Conservation (phyloP, 805 yeast genomes). For the Cyberlindnera xishuangbannaensis region DNA sequence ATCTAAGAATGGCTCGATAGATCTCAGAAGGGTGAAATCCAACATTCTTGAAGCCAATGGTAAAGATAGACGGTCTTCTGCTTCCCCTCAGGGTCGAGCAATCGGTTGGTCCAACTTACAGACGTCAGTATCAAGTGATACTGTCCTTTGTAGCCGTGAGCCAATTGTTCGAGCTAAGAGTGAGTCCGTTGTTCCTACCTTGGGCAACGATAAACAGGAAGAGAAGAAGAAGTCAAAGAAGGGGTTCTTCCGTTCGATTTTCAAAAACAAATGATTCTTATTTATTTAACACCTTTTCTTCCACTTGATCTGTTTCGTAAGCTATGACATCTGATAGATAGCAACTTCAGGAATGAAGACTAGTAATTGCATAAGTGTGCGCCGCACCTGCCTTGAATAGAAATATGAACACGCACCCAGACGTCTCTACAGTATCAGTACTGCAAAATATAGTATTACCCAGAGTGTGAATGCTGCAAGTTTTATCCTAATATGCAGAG, state of each 20-base stretch:
- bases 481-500: no score
- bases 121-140: not conserved
- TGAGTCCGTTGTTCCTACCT: not conserved
- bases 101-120: not conserved
- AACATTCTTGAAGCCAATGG: not conserved
- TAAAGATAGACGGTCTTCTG: not conserved
- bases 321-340: no score
- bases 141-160: not conserved
- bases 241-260: not conserved
- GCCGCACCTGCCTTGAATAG: no score
- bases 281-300: no score
- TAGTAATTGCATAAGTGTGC: no score
- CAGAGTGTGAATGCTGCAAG: no score
- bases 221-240: slow-evolving; percentile 6
- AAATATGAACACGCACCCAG: no score
- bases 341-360: no score
- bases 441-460: no score
- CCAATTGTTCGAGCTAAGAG: not conserved
- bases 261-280: not conserved
- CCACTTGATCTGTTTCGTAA: no score
- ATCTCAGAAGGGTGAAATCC: slow-evolving; percentile 1
- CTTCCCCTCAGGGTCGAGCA: not conserved
- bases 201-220: not conserved
- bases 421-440: no score
- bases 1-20: not conserved